phyloP scores from a whole-genome alignment of 2,329 filamentous ascomycete genomes.

The Hymenotorrendiella dingleyae region DNA sequence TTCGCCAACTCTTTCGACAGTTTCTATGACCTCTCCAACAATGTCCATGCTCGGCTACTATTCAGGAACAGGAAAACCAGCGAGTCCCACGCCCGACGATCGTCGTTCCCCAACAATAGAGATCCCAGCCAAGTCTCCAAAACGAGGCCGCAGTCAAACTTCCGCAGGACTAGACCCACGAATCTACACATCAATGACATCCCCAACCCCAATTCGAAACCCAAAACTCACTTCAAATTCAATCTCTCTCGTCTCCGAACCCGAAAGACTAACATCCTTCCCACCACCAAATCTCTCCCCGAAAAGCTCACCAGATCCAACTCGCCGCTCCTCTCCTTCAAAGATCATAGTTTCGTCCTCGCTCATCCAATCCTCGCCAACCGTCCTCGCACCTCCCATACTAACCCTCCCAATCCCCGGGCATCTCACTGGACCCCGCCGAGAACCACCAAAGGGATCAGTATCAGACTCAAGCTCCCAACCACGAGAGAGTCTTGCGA shows the following conservation, averaged over 20 bases:
- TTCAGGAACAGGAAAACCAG: no score
- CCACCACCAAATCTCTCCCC: conserved; percentile 4
- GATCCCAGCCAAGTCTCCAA: no score
- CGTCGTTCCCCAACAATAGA: no score
- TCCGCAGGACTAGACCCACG: no score
- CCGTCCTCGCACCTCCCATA: conserved; percentile 14
- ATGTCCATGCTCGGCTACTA: no score
- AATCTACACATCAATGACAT: no score
- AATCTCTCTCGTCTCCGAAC: background rate
- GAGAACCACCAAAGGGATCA: conserved; percentile 7
- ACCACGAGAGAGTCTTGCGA: conserved; percentile 9
- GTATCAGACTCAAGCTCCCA: conserved; percentile 6
- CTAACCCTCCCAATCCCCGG: conserved; percentile 17
- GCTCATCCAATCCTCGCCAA: conserved; percentile 1
- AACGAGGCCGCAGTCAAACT: no score
- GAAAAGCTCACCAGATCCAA: conserved; percentile 1
- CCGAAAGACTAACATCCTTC: conserved; percentile 7
- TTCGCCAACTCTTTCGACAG: conserved; percentile 21
- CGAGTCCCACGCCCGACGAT: no score
- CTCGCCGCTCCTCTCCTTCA: no score
- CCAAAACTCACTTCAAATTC: background rate
- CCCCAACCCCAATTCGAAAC: background rate
- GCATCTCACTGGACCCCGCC: conserved; percentile 16
- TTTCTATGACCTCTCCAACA: no score
- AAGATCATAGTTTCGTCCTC: conserved; percentile 9